Evolutionary conservation across 1,284 basidiomycete species (phyloP), one percentile per base, ranked within the genome.

Genomic region (Peniophora sp.): DNA sequence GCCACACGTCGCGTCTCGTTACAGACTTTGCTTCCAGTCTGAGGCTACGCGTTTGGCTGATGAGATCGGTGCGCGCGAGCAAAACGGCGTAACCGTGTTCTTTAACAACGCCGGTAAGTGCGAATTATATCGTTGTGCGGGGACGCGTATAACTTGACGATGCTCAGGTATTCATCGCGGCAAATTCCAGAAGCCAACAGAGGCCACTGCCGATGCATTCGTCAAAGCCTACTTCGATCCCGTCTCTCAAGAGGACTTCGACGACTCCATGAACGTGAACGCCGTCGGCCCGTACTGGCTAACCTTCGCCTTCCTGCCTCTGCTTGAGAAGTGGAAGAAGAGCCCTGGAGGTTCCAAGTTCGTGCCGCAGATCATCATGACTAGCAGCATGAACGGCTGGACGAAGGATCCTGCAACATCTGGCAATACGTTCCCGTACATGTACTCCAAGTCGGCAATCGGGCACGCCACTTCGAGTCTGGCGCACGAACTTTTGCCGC

Each of bases 361-460:
- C 56, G 72, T 68, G 1, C 74, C 75, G 1, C 74, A 76, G 58
- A 62, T 78, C 23, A 61, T 77, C 45, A 77, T 77, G 72, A 78
- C 75, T 1, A 73, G 70, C 48, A 75, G 72, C 50, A 75, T 77
- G 73, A 77, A 75, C 56, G 75, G 74, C 1, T 78, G 74, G 75
- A 73, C 74, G 17, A 77, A 78, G 69, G 75, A 77, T 56, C 61
- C 70, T 1, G 65, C 65, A 5, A 74, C 74, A 0, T 55, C 63
- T 2, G 72, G 71, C 3, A 56, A 53, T 39, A 69, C 69, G 10
- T 74, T 71, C 59, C 73, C 75, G 3, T 77, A 78, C 59, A 59
- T 71, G 53, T 75, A 69, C 61, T 76, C 74, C 36, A 78, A 78
- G 60, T 71, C 73, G 27, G 74, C 75, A 1, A 69, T 77, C 41